A percentile compares a stretch with the other conserved stretches of the same genome.
Conservation (phyloP, 495 filamentous ascomycete species). For the Penicillium roqueforti region DNA sequence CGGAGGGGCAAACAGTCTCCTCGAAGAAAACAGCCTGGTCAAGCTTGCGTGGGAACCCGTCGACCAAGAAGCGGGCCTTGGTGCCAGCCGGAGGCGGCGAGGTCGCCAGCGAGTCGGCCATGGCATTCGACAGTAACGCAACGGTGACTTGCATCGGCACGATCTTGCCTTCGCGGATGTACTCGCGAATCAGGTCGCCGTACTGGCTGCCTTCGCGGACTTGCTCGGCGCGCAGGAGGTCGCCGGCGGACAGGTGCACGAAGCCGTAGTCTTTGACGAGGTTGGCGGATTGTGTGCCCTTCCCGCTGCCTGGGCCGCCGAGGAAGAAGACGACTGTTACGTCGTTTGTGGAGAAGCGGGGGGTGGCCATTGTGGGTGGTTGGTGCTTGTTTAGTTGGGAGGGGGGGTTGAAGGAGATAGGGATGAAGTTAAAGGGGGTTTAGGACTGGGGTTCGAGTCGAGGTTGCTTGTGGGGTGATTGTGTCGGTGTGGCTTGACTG, state of each 20-base stretch:
- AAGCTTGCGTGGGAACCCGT: conserved; percentile 93
- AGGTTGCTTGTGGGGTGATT: conserved; percentile 9
- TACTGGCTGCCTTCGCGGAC: conserved; percentile 78
- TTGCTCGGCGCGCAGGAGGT: conserved; percentile 92
- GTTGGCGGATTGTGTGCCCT: conserved; percentile 75
- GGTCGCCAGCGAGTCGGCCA: conserved; percentile 57
- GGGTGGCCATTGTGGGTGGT: conserved; percentile 36
- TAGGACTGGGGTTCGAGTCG: conserved; percentile 4
- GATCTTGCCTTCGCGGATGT: conserved; percentile 90
- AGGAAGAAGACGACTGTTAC: conserved; percentile 77
- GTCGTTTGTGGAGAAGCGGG: conserved; percentile 73
- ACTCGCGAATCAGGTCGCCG: conserved; percentile 80
- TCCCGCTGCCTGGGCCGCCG: conserved; percentile 53
- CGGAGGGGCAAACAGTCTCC: conserved; percentile 73
- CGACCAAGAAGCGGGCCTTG: conserved; percentile 72
- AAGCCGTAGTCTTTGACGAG: conserved; percentile 89
- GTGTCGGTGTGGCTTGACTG: conserved; percentile 7
- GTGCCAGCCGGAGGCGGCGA: conserved; percentile 17
- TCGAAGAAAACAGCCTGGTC: conserved; percentile 96
- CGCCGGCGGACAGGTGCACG: conserved; percentile 87
- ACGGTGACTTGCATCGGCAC: conserved; percentile 99
- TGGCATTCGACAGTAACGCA: conserved; percentile 84
- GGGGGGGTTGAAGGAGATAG: neutral
- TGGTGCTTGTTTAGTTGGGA: neutral
- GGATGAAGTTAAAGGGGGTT: conserved; percentile 1